Conservation (phyloP, 2,329 filamentous ascomycete species). For the Fusarium xyrophilum region DNA sequence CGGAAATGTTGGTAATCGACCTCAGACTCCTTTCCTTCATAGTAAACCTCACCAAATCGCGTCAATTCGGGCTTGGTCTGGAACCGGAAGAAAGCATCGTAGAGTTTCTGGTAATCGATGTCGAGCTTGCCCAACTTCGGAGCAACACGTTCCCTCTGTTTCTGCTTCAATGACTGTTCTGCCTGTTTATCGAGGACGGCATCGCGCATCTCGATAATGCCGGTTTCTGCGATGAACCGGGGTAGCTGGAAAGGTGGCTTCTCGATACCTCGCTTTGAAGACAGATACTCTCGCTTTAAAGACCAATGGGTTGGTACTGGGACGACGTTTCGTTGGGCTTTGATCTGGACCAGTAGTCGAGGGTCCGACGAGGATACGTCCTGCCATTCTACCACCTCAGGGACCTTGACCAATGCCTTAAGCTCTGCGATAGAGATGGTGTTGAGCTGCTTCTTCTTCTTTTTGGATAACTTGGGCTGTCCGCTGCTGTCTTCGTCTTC, state of each 20-base stretch:
- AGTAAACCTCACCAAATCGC: constrained; percentile 97
- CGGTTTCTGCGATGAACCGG: constrained; percentile 96
- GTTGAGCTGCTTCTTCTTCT: constrained; percentile 89
- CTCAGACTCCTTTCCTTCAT: constrained; percentile 98
- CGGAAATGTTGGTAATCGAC: constrained; percentile 91
- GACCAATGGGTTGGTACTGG: constrained; percentile 95
- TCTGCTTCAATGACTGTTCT: constrained; percentile 89
- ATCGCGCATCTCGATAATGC: constrained; percentile 97
- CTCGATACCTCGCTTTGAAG: constrained; percentile 95
- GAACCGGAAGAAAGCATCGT: constrained; percentile 97
- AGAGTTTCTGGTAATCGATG: constrained; percentile 97
- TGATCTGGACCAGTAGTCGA: constrained; percentile 88
- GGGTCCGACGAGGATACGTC: constrained; percentile 92
- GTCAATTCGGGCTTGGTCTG: constrained; percentile 96
- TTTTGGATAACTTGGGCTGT: constrained; percentile 83
- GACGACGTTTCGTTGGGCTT: constrained; percentile 92
- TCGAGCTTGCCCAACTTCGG: constrained; percentile 97
- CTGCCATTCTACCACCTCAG: constrained; percentile 97
- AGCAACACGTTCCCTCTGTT: constrained; percentile 90
- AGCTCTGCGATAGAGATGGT: constrained; percentile 94
- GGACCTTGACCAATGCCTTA: constrained; percentile 88
- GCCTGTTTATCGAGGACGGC: constrained; percentile 96
- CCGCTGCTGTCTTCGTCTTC: constrained; percentile 75
- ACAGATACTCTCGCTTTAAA: constrained; percentile 94
- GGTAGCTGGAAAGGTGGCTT: constrained; percentile 92